Percentiles rank a stretch among this genome's conserved stretches.
Conservation (phyloP, 2,329 filamentous ascomycete genomes). For the Neurospora crassa region DNA sequence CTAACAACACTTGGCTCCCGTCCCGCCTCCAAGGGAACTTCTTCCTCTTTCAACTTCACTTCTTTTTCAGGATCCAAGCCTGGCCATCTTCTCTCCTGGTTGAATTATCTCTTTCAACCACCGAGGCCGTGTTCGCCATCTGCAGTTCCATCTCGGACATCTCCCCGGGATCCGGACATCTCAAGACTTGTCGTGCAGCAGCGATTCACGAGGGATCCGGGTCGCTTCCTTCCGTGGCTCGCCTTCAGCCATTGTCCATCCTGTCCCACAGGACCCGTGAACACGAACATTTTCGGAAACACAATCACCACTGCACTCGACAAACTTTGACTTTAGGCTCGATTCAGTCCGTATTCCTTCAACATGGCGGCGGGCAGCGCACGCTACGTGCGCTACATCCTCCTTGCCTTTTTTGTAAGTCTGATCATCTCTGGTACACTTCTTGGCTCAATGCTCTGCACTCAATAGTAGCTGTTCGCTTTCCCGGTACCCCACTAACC, state of each 20-base stretch:
- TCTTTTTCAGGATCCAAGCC: not conserved
- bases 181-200: not conserved
- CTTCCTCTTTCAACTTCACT: not conserved
- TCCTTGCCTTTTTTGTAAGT: constrained; percentile 77
- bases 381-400: constrained; percentile 67
- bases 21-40: not conserved
- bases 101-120: not conserved
- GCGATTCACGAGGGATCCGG: not conserved
- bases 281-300: not conserved
- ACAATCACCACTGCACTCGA: not conserved
- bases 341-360: not conserved
- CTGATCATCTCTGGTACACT: not conserved
- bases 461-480: not conserved
- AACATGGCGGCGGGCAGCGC: constrained; percentile 57
- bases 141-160: not conserved
- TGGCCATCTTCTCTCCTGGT: not conserved
- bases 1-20: not conserved
- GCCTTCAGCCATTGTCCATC: not conserved
- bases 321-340: not conserved
- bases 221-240: not conserved
- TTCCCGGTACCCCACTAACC: constrained; percentile 14
- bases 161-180: not conserved
- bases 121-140: not conserved
- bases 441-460: not conserved
- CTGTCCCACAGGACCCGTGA: not conserved